Evolutionary conservation across 192 early-diverging fungal genomes (phyloP).

Genomic region (Lobosporangium transversale): DNA sequence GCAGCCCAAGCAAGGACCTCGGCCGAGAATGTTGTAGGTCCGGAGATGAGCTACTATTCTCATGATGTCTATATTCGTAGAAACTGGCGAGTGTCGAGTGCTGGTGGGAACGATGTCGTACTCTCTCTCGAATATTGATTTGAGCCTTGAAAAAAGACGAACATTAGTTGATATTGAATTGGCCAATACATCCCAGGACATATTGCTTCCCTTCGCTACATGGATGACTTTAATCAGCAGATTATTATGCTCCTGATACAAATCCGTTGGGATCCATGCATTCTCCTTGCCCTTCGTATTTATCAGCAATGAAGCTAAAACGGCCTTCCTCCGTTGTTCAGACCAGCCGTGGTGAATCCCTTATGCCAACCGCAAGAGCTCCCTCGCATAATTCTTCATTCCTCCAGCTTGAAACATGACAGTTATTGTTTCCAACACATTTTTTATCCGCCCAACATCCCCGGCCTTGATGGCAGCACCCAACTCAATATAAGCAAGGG

Average conservation of each 20-base stretch:
- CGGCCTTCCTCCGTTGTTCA: not conserved
- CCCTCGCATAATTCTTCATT: slow-evolving; percentile 13
- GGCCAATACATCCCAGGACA: not conserved
- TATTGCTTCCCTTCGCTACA: slow-evolving; percentile 5
- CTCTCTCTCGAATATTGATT: not conserved
- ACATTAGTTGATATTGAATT: slow-evolving; percentile 48
- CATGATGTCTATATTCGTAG: too few relatives aligned
- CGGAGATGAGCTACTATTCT: too few relatives aligned
- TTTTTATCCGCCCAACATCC: slow-evolving; percentile 24
- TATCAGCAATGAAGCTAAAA: slow-evolving; percentile 13
- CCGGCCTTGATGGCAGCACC: slow-evolving; percentile 14
- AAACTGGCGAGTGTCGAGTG: not conserved
- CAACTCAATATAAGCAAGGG: slow-evolving; percentile 11
- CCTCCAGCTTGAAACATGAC: slow-evolving; percentile 15
- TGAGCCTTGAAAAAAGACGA: slow-evolving; percentile 26
- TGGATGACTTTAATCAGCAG: slow-evolving; percentile 3
- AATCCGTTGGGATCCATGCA: slow-evolving; percentile 12
- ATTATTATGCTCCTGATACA: slow-evolving; percentile 43
- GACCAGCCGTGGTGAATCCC: slow-evolving; percentile 10
- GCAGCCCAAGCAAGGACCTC: too few relatives aligned
- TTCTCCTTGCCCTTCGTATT: slow-evolving; percentile 13
- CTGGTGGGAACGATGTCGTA: not conserved
- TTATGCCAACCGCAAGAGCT: slow-evolving; percentile 12
- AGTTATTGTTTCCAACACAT: slow-evolving; percentile 1
- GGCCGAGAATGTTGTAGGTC: too few relatives aligned